Base-by-base conservation (phyloP, 106 monocot species). In the Ottelia alismoides region DNA sequence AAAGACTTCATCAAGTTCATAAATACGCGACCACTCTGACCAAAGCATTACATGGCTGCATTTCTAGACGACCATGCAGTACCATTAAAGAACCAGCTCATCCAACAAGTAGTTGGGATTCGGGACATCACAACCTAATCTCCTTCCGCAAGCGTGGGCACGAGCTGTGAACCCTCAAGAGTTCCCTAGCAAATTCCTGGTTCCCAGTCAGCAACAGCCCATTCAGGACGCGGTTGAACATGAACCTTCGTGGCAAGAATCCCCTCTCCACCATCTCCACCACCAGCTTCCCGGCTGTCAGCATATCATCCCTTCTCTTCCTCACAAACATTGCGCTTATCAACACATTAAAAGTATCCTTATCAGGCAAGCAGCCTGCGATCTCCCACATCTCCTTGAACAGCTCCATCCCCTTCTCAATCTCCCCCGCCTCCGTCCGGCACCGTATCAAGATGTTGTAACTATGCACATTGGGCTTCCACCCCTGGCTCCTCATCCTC, bases 251-350 rank as follows among this genome's bases (percentile, higher is more conserved):
- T 0, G 88, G 88, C 32, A 82, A 24, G 72, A 76, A 56, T 11
- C 94, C 94, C 44, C 73, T 81, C 54, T 64, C 71, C 22, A 81
- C 76, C 94, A 96, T 96, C 51, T 96, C 94, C 59, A 64, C 31
- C 57, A 82, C 68, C 84, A 89, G 71, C 46, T 64, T 81, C 24
- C 81, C 85, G 12, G 94, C 94, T 27, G 68, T 65, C 31, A 78
- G 40, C 78, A 85, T 79, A 56, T 96, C 81, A 53, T 89, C 78
- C 0, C 71, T 28, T 49, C 67, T 68, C 65, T 58, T 89, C 61
- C 88, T 84, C 57, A 20, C 62, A 63, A 92, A 92, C 92, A 92
- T 87, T 7, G 74, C 66, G 20, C 77, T 83, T 28, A 92, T 87
- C 22, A 92, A 30, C 53, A 87, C 64, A 52, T 83, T 83, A 51